Conservation (phyloP, 495 filamentous ascomycete species). For the Penicillium steckii region DNA sequence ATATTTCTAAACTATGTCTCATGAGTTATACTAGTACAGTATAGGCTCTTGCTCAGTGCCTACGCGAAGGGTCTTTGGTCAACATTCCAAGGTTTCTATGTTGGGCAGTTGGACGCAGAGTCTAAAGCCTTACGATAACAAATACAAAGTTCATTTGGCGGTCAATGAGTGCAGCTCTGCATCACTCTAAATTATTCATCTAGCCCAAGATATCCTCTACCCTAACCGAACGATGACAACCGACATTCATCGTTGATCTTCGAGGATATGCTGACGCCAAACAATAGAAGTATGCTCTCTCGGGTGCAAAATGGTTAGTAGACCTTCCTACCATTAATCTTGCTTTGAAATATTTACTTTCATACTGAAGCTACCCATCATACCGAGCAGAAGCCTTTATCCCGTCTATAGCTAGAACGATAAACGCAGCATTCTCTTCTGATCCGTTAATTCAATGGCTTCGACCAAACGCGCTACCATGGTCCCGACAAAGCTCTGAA, state of each 20-base stretch:
- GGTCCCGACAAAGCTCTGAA: conserved; percentile 5
- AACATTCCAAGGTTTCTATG: background rate
- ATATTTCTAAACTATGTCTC: too few relatives aligned
- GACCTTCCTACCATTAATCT: background rate
- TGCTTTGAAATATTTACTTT: too few relatives aligned
- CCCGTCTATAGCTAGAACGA: conserved; percentile 17
- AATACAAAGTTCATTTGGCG: too few relatives aligned
- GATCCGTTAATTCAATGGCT: conserved; percentile 33
- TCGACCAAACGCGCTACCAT: conserved; percentile 24
- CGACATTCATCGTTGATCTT: background rate
- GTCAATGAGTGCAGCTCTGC: too few relatives aligned
- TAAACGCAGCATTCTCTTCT: conserved; percentile 26
- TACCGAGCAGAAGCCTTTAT: conserved; percentile 14
- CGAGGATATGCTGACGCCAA: background rate
- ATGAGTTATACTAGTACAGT: too few relatives aligned
- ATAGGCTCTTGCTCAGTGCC: too few relatives aligned
- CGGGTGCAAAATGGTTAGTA: conserved; percentile 8
- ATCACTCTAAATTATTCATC: background rate
- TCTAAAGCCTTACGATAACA: background rate
- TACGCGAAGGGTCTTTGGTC: too few relatives aligned
- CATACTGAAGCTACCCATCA: background rate
- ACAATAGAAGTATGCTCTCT: conserved; percentile 3
- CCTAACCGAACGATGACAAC: background rate
- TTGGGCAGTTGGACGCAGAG: background rate
- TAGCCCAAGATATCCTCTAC: background rate